Evolutionary conservation across 345 rosid species (phyloP).

Genomic region (Pistacia integerrima): DNA sequence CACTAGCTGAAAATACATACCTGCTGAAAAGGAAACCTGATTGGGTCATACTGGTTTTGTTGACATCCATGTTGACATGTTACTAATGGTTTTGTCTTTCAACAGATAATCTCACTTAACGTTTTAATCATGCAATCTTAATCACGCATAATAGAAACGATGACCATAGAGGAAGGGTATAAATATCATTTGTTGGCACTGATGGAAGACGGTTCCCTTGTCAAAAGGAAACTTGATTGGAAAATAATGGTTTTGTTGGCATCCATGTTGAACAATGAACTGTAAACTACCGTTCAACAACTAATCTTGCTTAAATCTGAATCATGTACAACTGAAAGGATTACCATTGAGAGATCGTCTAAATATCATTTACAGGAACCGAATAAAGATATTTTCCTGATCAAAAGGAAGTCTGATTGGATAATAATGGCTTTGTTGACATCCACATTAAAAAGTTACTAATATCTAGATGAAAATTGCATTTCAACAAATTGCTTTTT

Average conservation of each 20-base stretch:
- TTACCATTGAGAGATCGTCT: not conserved
- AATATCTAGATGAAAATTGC: not conserved
- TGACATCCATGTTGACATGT: not conserved
- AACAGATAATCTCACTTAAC: not conserved
- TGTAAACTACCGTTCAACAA: conserved; percentile 3
- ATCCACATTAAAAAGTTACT: too few species aligned
- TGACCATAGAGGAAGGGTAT: not conserved
- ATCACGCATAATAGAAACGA: not conserved
- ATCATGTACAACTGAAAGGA: not conserved
- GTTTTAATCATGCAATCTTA: not conserved
- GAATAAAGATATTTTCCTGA: not conserved
- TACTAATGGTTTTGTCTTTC: not conserved
- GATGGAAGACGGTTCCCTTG: not conserved
- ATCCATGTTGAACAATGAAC: not conserved
- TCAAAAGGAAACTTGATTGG: not conserved
- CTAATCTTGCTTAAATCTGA: conserved; percentile 9
- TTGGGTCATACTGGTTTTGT: not conserved
- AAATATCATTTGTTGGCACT: not conserved
- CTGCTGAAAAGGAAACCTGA: not conserved
- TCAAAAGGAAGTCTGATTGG: not conserved
- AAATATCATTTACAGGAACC: not conserved
- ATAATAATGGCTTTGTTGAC: not conserved
- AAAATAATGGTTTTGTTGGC: not conserved
- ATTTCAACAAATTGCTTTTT: not conserved
- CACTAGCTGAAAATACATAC: not conserved